Evolutionary conservation across 2,329 filamentous ascomycete genomes (phyloP), one percentile per base, ranked within the genome.

Genomic region (Aspergillus pseudotamarii): DNA sequence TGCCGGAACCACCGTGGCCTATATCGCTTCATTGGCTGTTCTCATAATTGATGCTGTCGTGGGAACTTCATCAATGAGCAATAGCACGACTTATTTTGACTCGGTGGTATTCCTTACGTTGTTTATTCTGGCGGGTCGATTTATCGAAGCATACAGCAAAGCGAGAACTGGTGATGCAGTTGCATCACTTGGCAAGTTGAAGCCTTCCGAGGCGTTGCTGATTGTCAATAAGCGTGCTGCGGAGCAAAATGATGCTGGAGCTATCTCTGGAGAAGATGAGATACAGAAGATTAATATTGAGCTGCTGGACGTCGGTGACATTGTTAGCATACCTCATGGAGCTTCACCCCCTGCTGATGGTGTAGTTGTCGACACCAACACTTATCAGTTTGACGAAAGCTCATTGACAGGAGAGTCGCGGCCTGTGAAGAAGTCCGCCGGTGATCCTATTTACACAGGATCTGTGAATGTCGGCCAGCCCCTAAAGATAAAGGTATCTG

Each of bases 41-140:
- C 84, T 97, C 74, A 89, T 92, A 58, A 86, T 88, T 8, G 86
- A 79, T 59, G 78, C 79, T 3, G 77, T 76, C 36, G 65, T 63
- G 30, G 68, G 66, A n/a, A 68, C 61, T 9, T 68, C 75, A 14
- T 75, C 77, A 81, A 58, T 80, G 83, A 82, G 84, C 55, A 79
- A 84, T 19, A 84, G 85, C 58, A 87, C 89, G 3, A 83, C 80
- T 21, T 97, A 97, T 76, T 97, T 97, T 74, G 94, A 97, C 76
- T 93, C 93, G 0, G 94, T 97, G 1, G 91, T 97, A 3, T 97
- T 97, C 66, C 77, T 97, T 61, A 97, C 94, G 0, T 84, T 97
- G 66, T 97, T 97, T 75, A 85, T 97, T 26, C 87, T 97, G 1
- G 82, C 85, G 50, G 87, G 87, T 16, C 77, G 78, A 41, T 80